Evolutionary conservation across 305 asterid genomes (phyloP), one percentile per base, ranked within the genome.

Genomic region (Solanum hybrid): DNA sequence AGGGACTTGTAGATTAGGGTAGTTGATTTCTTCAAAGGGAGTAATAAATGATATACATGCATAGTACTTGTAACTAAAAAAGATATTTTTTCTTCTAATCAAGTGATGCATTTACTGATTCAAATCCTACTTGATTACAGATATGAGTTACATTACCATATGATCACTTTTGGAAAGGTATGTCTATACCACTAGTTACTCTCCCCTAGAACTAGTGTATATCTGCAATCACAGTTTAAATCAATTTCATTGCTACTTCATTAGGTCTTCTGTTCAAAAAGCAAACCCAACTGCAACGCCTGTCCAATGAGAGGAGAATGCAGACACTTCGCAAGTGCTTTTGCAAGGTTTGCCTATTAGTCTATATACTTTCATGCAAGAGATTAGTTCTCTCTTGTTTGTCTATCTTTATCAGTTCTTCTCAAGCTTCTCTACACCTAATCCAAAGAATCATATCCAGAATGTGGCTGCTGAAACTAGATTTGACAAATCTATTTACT

Each of bases 141-240:
- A 87, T 98, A 98, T 93, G 99, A 98, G 94, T 93, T 98, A 90
- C 99, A 98, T 93, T 98, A 97, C 91, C 99, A 98, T 92, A 93
- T 98, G 99, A 98, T 98, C 90, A 97, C 99, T 24, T 98, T 98
- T 91, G 99, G 99, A 91, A 98, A 98, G 99, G 99, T 98, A 95
- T 42, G 91, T 69, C 89, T 51, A 88, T 64, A 72, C 64, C 32
- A 80, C 86, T 88, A 78, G 66, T 45, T 40, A 26, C 42, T 34
- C 38, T 86, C 24, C 45, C 86, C 51, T 88, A 27, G 6, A 60
- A 31, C 87, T 60, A 31, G 87, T 78, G n/a, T 35, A 32, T 76
- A 84, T 40, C 90, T 37, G 19, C 69, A 79, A 78, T 56, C 88
- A 78, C 90, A 76, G 88, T 86, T 77, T 86, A 89, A 90, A 71